Evolutionary conservation across 768 basidiomycete species (phyloP), one percentile per base, ranked within the genome.

Genomic region (Leccinum truebloodii): DNA sequence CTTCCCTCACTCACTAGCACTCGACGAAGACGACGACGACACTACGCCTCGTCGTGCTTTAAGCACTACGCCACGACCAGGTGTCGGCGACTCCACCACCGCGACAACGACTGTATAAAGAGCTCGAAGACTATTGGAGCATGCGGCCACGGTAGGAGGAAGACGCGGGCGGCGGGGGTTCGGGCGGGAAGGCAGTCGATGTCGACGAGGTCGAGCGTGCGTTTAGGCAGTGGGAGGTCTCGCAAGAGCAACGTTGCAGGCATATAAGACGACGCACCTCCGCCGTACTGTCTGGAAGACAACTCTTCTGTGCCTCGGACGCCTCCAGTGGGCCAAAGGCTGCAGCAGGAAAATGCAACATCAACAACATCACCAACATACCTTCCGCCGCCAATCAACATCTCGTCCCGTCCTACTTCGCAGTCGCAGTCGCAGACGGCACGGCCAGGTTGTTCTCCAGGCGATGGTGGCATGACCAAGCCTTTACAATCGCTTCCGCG

Each of bases 101-200:
- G 26, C 26, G 26, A 26, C 26, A 26, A 26, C 26, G 26, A 26
- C 26, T 4, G 0, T 73, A 79, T 34, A 89, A 90, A 60, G 89
- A 90, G 64, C 70, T 92, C 9, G 82, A 88, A 61, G 88, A 91
- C 67, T 92, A 89, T 68, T 92, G 89, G 89, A 70, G 81, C 9
- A 78, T 81, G 37, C 76, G 87, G 6, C 88, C 89, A 20, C 79
- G 73, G 53, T 86, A 83, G 59, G 87, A 87, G 52, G 68, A 64
- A 7, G 55, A 14, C 41, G 49, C 49, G 57, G 48, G 32, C 64
- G 70, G 9, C 13, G 13, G 3, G 26, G 18, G 39, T 3, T n/a
- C 8, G 18, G 14, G 63, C 4, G 16, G 52, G 18, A 16, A 44
- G 63, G 57, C 28, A 68, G 73, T 6, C 73, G 78, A 60, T 71